Conservation (phyloP, 192 early-diverging fungal species). For the Umbelopsis sp. region DNA sequence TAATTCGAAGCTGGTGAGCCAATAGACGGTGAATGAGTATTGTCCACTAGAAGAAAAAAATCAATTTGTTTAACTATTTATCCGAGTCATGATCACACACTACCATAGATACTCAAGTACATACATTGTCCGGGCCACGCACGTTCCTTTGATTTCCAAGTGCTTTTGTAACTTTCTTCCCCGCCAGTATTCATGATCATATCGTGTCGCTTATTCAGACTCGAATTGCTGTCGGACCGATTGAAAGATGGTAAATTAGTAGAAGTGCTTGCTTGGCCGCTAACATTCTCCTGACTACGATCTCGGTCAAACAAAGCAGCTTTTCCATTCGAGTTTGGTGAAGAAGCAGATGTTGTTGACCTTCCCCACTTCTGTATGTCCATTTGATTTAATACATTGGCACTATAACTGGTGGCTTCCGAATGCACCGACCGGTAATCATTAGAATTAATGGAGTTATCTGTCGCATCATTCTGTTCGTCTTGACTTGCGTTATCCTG, state of each 20-base stretch:
- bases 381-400: conserved; percentile 17
- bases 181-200: not conserved
- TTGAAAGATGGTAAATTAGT: too few species aligned
- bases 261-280: not conserved
- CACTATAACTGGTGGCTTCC: conserved; percentile 3
- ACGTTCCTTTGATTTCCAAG: not conserved
- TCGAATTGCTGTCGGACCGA: not conserved
- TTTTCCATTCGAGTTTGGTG: not conserved
- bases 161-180: not conserved
- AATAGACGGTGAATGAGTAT: conserved; percentile 11
- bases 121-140: conserved; percentile 9
- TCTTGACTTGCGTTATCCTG: not conserved
- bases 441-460: not conserved
- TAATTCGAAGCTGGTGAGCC: conserved; percentile 4
- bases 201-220: conserved; percentile 2
- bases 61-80: not conserved
- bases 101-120: not conserved
- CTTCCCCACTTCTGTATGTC: conserved; percentile 6
- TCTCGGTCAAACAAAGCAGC: not conserved
- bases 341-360: not conserved
- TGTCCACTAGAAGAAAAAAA: not conserved
- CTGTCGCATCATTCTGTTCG: not conserved
- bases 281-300: not conserved
- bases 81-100: not conserved
- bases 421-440: not conserved